These are phyloP conservation scores for Phytophthora agathidicida DNA, from an alignment of 352 stramenopile species.

Conservation along the genomic window DNA sequence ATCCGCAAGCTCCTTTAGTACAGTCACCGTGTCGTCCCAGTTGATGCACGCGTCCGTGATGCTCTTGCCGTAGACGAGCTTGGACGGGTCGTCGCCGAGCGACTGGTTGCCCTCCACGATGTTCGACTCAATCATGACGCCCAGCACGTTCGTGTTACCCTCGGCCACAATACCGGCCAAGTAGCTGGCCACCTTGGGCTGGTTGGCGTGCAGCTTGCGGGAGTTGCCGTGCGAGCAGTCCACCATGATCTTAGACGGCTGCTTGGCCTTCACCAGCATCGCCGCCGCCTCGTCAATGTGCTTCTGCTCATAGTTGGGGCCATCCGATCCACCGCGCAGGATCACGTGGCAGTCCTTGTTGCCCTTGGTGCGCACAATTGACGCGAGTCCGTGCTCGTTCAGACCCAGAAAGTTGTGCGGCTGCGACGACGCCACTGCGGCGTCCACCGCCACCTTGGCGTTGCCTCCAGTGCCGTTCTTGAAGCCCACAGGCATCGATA, in stretches of 20 bases:
- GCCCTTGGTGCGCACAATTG: slow-evolving; percentile 86
- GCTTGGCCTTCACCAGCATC: slow-evolving; percentile 70
- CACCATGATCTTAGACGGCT: slow-evolving; percentile 83
- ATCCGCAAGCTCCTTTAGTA: slow-evolving; percentile 60
- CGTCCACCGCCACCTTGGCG: slow-evolving; percentile 84
- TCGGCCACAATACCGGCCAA: slow-evolving; percentile 64
- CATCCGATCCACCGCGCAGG: slow-evolving; percentile 69
- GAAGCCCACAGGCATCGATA: slow-evolving; percentile 87
- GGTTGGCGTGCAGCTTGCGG: slow-evolving; percentile 84
- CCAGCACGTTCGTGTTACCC: slow-evolving; percentile 73
- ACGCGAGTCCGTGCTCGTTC: slow-evolving; percentile 81
- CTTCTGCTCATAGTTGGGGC: slow-evolving; percentile 85
- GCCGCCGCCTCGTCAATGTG: slow-evolving; percentile 67
- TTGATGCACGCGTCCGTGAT: slow-evolving; percentile 90
- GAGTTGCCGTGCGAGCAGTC: slow-evolving; percentile 91
- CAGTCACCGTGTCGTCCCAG: slow-evolving; percentile 80
- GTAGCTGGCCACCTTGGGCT: slow-evolving; percentile 79
- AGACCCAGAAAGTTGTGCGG: slow-evolving; percentile 86
- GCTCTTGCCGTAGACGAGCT: slow-evolving; percentile 86
- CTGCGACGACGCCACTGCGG: slow-evolving; percentile 64
- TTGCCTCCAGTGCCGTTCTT: slow-evolving; percentile 87
- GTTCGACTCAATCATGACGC: slow-evolving; percentile 91
- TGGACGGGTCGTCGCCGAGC: slow-evolving; percentile 65
- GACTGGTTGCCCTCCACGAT: slow-evolving; percentile 87
- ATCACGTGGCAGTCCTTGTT: slow-evolving; percentile 90